Percentiles rank a stretch among this genome's conserved stretches.
These are phyloP conservation scores for Graphilbum ipis-grandicollis DNA, from an alignment of 2,329 filamentous ascomycete genomes.

Conservation along the genomic window DNA sequence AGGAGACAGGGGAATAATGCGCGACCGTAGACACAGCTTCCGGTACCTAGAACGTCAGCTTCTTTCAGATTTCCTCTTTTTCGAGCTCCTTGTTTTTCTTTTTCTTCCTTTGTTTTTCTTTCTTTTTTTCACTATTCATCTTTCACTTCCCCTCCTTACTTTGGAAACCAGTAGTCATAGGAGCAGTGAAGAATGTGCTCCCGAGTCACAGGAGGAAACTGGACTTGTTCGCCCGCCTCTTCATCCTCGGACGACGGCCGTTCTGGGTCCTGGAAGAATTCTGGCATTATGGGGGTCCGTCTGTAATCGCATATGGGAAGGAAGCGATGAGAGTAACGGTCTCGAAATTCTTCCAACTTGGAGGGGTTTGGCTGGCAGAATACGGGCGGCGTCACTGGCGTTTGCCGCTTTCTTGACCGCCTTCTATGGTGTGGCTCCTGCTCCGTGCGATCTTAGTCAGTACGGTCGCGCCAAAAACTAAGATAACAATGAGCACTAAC, in stretches of 20 bases:
- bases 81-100: background rate
- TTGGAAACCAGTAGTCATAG: constrained; percentile 80
- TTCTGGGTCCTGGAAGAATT: constrained; percentile 7
- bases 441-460: too few species aligned
- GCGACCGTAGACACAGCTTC: constrained; percentile 65
- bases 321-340: too few species aligned
- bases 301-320: background rate
- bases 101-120: background rate
- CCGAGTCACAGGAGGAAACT: constrained; percentile 70
- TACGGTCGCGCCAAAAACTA: too few species aligned
- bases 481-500: too few species aligned
- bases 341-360: too few species aligned
- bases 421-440: background rate
- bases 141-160: constrained; percentile 20
- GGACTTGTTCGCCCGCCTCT: constrained; percentile 20
- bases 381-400: background rate
- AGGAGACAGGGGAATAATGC: constrained; percentile 58
- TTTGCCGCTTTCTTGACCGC: background rate
- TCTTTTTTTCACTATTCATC: background rate
- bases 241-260: background rate
- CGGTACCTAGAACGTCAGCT: constrained; percentile 49
- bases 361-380: background rate
- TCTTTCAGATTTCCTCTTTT: background rate
- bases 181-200: constrained; percentile 89
- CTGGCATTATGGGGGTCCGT: constrained; percentile 14